Base-by-base conservation (phyloP, 352 stramenopile species). In the Phytophthora pluvialis region DNA sequence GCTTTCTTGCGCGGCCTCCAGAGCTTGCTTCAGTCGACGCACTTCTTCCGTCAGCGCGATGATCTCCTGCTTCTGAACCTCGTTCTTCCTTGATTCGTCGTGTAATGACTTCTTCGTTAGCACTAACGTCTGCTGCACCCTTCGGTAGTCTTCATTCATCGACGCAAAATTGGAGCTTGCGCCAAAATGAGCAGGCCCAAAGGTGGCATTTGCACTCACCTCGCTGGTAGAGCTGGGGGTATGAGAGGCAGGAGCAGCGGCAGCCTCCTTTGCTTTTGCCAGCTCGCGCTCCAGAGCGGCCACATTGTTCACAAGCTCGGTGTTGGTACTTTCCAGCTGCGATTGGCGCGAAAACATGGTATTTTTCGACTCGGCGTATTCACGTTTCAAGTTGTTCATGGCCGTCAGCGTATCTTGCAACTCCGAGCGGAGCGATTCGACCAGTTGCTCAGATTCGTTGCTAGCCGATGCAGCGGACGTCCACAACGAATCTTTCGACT, bases 71-170 rank as follows among this genome's bases (percentile, higher is more conserved):
- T 84, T 76, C 25, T 90, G 83, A 46, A 87, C 71, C 52, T 89
- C 79, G 10, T 73, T 89, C 56, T 83, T 89, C 15, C 75, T 74
- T 8, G 68, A 75, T 40, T 93, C 85, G 16, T 95, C 87, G 18
- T 92, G 83, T 5, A 95, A 55, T 11, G 70, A 68, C 59, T 95
- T 95, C 71, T 94, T 95, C 5, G 81, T 85, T 9, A 85, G 45
- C 25, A 90, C 62, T 15, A 93, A 66, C 47, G 75, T 79, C 36
- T 92, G 82, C 56, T 92, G 81, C 18, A 88, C 64, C 15, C 78
- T 69, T 10, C 78, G 70, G 46, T 89, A 82, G 46, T 93, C 84
- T 0, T 91, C 80, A 58, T 63, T 79, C 54, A 81, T 66, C 5
- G 62, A 69, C 18, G 65, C 70, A 36, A 81, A 60, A 29, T 42